A percentile compares a stretch with the other conserved stretches of the same genome.
phyloP scores from a whole-genome alignment of 768 basidiomycete species.

The Boletus bicolor region DNA sequence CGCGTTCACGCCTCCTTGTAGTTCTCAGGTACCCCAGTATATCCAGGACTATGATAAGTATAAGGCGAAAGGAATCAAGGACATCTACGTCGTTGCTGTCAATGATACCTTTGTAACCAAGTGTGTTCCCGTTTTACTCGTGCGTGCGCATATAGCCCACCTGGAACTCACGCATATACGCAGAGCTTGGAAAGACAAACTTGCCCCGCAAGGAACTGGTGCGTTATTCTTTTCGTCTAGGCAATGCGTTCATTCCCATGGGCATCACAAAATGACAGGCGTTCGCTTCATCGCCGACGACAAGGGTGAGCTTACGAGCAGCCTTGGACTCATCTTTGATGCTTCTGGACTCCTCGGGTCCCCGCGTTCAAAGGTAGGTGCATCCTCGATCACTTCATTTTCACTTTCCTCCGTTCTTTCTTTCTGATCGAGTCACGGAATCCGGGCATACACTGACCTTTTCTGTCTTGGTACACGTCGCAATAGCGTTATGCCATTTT shows the following conservation, averaged over 20 bases:
- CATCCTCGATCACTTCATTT: background rate
- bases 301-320: constrained; percentile 51
- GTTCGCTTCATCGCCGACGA: constrained; percentile 70
- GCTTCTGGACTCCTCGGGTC: constrained; percentile 61
- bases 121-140: constrained; percentile 7
- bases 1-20: constrained; percentile 74
- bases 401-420: background rate
- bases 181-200: constrained; percentile 66
- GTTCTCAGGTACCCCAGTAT: constrained; percentile 60
- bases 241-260: background rate
- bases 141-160: constrained; percentile 4
- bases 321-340: constrained; percentile 60
- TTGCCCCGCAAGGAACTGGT: constrained; percentile 59
- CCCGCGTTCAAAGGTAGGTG: constrained; percentile 58
- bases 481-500: constrained; percentile 53
- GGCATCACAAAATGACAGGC: constrained; percentile 28
- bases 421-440: background rate
- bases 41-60: constrained; percentile 64
- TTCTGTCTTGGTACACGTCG: background rate
- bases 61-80: constrained; percentile 71
- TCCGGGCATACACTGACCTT: background rate
- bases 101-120: constrained; percentile 79
- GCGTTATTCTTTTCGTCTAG: constrained; percentile 13
- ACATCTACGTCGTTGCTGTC: constrained; percentile 68
- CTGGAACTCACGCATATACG: background rate